Base-by-base conservation (phyloP, 306 rosid species). In the Benincasa hispida region DNA sequence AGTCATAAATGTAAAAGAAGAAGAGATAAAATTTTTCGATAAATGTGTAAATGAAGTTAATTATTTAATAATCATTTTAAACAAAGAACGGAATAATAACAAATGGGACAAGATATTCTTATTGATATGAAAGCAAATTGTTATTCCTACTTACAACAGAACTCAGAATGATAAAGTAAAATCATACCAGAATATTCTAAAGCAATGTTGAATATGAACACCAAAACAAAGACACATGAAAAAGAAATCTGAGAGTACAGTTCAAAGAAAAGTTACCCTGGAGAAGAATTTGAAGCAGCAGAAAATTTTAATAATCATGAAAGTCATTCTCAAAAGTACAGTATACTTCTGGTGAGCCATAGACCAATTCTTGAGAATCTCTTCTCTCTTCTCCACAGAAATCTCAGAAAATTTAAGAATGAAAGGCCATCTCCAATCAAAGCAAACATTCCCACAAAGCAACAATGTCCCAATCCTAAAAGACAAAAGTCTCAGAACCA, bases 371-470 rank as follows among this genome's bases (percentile, higher is more conserved):
- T 78, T 70, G 55, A 94, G 88, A 69, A 89, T 74, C 37, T 73
- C 8, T 78, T 94, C 97, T 81, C 96, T 92, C 77, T 90, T 94
- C 11, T 88, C 90, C 87, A 88, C 32, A 3, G 96, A 51, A 79
- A 94, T 80, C 35, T 94, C 99, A 51, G 92, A 85, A 76, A 94
- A 94, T 5, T 73, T 87, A 75, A 69, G 88, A 80, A 94, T 62
- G 76, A 90, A 89, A 11, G 99, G 99, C 97, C 95, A 88, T 62
- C 77, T 87, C 85, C 84, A 58, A 18, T 89, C 90, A 53, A 94
- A 77, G 79, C 93, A 83, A 66, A 55, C 17, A 22, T 6, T 79
- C 32, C 97, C 96, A 74, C 99, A 94, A 5, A 94, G 80, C 84
- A 90, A 59, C 53, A 90, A 37, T 5, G 92, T 90, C 63, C 96